Evolutionary conservation across 192 early-diverging fungal species (phyloP), one percentile per base, ranked within the genome.

Genomic region (Mortierella antarctica): DNA sequence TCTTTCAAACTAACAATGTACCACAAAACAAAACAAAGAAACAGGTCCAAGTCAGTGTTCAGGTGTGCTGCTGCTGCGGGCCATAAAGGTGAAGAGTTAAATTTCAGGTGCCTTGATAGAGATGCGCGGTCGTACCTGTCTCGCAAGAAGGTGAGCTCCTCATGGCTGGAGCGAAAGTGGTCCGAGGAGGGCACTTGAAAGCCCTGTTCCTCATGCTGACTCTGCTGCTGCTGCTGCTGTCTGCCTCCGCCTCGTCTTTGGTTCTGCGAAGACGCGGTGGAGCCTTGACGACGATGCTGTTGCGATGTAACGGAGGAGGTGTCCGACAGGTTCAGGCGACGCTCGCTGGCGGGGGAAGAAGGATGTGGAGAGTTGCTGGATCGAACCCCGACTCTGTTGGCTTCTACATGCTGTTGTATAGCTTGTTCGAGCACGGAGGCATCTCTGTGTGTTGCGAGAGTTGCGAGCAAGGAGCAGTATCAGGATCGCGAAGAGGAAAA

Each of bases 1-100:
- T 81, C 72, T 57, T 87, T 86, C 13, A 90, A 70, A 55, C 88
- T 89, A 80, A 52, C 51, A 31, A 13, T 39, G 21, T 14, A 40
- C 21, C 31, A 47, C 14, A 48, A 8, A 69, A 21, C n/a, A 57
- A 52, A 13, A 49, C 21, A 58, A 70, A 57, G 48, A 50, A 51
- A 67, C 39, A 10, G 52, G 31, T 31, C 31, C 31, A 31, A 8
- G 20, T 23, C 48, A 48, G 21, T 62, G 21, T 17, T 47, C 8
- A 47, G 44, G 13, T 23, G 47, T 31, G 31, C 31, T 31, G 31
- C 31, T 31, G 31, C 31, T 31, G 31, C 31, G 31, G 31, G 31
- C 3, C 11, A 15, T 51, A 1, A n/a, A 12, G 13, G 4, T 51
- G 50, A 15, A 3, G 46, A 11, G 17, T 4, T 50, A 4, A 4